phyloP scores from a whole-genome alignment of 352 stramenopile species.

The Phytopythium litorale region DNA sequence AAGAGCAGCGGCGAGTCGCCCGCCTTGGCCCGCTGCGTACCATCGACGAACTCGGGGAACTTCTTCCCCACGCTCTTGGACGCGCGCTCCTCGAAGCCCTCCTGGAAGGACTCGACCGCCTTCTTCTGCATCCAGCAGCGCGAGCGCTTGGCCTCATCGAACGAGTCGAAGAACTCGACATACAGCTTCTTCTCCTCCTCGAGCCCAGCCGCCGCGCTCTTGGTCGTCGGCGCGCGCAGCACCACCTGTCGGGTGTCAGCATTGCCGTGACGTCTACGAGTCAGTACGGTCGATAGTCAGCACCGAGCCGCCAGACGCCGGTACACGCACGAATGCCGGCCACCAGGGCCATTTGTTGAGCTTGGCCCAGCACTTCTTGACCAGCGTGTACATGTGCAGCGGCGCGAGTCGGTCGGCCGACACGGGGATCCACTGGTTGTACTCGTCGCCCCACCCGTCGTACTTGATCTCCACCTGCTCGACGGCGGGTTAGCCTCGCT shows the following conservation, averaged over 20 bases:
- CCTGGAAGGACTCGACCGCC: constrained; percentile 64
- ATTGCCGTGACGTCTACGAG: not conserved
- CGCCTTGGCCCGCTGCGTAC: constrained; percentile 67
- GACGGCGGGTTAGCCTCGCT: not conserved
- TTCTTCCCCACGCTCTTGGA: constrained; percentile 81
- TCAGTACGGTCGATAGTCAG: not conserved
- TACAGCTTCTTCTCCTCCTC: constrained; percentile 75
- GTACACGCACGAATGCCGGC: constrained; percentile 61
- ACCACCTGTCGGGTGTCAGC: constrained; percentile 33
- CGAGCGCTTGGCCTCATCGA: constrained; percentile 65
- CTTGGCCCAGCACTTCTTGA: constrained; percentile 87
- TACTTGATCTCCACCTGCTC: constrained; percentile 76
- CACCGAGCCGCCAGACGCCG: not conserved
- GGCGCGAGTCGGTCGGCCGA: constrained; percentile 58
- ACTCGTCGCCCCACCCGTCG: constrained; percentile 78
- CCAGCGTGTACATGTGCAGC: constrained; percentile 77
- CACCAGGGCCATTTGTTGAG: constrained; percentile 83
- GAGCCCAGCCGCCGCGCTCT: constrained; percentile 43
- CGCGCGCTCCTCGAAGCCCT: constrained; percentile 71
- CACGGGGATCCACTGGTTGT: constrained; percentile 72
- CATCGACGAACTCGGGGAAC: constrained; percentile 67
- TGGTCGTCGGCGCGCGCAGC: constrained; percentile 59
- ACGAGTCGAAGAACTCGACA: constrained; percentile 83
- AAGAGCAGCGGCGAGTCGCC: constrained; percentile 68
- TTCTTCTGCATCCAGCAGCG: constrained; percentile 86